phyloP scores from a whole-genome alignment of 768 basidiomycete species.

The Boletus reticulatus region DNA sequence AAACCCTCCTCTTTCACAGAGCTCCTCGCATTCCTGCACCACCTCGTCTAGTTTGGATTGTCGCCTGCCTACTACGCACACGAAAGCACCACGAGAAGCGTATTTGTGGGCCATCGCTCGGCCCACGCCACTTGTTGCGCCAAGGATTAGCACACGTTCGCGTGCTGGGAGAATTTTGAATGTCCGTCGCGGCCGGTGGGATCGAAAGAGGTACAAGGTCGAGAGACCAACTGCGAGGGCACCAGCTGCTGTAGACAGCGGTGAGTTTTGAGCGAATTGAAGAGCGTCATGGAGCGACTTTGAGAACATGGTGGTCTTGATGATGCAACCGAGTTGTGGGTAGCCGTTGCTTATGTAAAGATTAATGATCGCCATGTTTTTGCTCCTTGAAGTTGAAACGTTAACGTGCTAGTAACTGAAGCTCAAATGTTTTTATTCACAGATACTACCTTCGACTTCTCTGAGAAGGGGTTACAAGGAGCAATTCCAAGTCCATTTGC shows the following conservation, averaged over 20 bases:
- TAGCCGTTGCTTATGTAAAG: constrained; percentile 6
- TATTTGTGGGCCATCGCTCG: constrained; percentile 67
- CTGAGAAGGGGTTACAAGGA: too few relatives aligned
- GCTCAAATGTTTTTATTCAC: too few relatives aligned
- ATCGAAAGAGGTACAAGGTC: constrained; percentile 17
- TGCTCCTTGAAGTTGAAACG: too few relatives aligned
- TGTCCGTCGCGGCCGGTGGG: constrained; percentile 27
- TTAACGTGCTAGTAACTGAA: too few relatives aligned
- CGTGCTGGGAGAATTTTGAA: constrained; percentile 37
- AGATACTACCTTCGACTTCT: too few relatives aligned
- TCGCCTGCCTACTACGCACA: constrained; percentile 74
- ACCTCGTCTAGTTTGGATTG: constrained; percentile 54
- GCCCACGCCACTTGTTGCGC: constrained; percentile 85
- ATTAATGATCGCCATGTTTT: too few relatives aligned
- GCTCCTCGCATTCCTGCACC: constrained; percentile 51
- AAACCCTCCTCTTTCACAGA: constrained; percentile 19
- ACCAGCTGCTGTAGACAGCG: constrained; percentile 9
- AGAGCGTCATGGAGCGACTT: constrained; percentile 5
- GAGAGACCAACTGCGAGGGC: constrained; percentile 14
- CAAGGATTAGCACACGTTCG: constrained; percentile 80
- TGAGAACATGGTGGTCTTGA: constrained; percentile 2
- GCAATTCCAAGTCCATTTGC: too few relatives aligned
- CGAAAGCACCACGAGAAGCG: constrained; percentile 67
- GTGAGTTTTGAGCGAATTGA: neutral
- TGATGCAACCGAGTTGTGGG: neutral